phyloP scores from a whole-genome alignment of 345 rosid species.

The Arabis alpina region DNA sequence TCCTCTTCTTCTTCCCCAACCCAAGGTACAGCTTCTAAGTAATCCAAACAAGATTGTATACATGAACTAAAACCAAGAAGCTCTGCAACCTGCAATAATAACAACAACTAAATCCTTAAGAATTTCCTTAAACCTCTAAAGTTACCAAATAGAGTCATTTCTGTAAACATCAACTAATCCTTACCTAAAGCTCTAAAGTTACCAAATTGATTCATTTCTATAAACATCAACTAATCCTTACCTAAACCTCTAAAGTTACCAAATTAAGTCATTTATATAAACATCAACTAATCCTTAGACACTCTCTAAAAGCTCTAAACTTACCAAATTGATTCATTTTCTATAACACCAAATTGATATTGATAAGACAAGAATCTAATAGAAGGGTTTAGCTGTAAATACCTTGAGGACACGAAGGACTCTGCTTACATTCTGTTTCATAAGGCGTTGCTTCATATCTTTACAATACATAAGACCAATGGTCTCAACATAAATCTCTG shows the following conservation, averaged over 20 bases:
- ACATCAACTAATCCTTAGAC: background rate
- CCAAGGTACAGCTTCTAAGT: slow-evolving; percentile 99
- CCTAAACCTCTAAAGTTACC: too few species aligned
- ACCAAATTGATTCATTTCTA: too few species aligned
- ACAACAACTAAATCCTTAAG: too few species aligned
- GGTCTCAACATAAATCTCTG: slow-evolving; percentile 91
- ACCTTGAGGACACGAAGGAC: slow-evolving; percentile 94
- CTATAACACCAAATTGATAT: background rate
- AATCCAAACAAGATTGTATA: slow-evolving; percentile 80
- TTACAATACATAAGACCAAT: slow-evolving; percentile 96
- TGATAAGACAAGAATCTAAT: background rate
- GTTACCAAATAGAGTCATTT: too few species aligned
- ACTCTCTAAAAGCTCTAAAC: background rate
- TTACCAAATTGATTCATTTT: slow-evolving; percentile 7
- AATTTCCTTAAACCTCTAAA: too few species aligned
- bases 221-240: too few species aligned
- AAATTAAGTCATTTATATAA: too few species aligned
- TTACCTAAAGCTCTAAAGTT: too few species aligned
- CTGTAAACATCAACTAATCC: background rate
- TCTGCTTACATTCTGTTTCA: slow-evolving; percentile 86
- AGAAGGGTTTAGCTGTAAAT: slow-evolving; percentile 26
- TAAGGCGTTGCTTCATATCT: slow-evolving; percentile 90
- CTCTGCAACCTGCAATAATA: slow-evolving; percentile 68
- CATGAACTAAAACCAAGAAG: slow-evolving; percentile 73
- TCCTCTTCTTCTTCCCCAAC: slow-evolving; percentile 97